A percentile compares a stretch with the other conserved stretches of the same genome.
phyloP scores from a whole-genome alignment of 1,284 basidiomycete species.

The Caloboletus firmus region DNA sequence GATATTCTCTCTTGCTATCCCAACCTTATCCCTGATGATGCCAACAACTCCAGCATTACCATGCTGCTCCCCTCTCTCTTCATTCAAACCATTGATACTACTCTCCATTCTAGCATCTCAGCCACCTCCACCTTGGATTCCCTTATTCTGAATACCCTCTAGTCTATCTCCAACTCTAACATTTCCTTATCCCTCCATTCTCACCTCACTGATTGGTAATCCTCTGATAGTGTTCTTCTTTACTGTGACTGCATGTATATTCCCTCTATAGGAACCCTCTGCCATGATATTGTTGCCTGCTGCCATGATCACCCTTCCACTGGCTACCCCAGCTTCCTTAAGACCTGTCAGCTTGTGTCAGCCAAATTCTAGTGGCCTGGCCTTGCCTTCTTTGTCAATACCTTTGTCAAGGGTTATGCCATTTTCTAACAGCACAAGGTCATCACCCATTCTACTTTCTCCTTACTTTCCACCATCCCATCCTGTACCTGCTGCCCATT shows the following conservation, averaged over 20 bases:
- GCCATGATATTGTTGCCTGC: fast-evolving
- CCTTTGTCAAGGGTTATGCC: not conserved
- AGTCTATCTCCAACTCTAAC: too few species aligned
- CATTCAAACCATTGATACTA: too few species aligned
- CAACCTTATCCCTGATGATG: too few species aligned
- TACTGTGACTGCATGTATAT: too few species aligned
- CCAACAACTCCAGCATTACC: not conserved
- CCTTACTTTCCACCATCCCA: not conserved
- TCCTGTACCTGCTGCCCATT: not conserved
- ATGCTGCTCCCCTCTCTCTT: too few species aligned
- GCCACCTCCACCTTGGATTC: too few species aligned
- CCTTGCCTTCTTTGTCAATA: not conserved
- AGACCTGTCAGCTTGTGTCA: not conserved
- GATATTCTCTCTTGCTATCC: not conserved
- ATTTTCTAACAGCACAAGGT: not conserved
- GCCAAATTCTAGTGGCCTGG: not conserved
- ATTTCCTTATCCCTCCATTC: too few species aligned
- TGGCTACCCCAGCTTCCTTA: not conserved
- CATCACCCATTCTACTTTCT: not conserved
- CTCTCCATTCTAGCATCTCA: too few species aligned
- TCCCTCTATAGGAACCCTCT: too few species aligned
- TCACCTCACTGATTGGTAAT: too few species aligned
- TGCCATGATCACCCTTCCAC: not conserved
- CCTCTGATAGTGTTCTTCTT: too few species aligned
- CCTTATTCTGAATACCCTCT: too few species aligned